phyloP scores from a whole-genome alignment of 768 basidiomycete genomes.

The Gloeophyllum trabeum region DNA sequence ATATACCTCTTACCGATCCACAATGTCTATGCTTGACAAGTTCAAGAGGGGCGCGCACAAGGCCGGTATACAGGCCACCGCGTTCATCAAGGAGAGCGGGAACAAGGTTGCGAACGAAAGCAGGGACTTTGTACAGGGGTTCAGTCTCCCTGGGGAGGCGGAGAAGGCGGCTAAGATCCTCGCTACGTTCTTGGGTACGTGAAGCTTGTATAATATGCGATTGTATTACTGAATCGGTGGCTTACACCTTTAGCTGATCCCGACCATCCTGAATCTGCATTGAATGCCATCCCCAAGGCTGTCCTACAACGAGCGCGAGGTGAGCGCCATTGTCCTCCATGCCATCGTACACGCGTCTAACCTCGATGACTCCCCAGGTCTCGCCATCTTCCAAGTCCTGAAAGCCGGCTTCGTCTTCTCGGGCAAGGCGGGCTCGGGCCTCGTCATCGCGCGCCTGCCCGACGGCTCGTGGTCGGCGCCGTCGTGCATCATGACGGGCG shows the following conservation, averaged over 20 bases:
- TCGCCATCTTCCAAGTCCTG: conserved; percentile 90
- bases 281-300: conserved; percentile 89
- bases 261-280: conserved; percentile 74
- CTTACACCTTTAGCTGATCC: conserved; percentile 59
- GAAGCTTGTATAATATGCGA: not conserved
- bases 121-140: conserved; percentile 71
- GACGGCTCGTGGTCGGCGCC: conserved; percentile 98
- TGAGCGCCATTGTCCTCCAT: conserved; percentile 16
- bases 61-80: conserved; percentile 70
- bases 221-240: not conserved
- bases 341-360: not conserved
- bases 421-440: conserved; percentile 86
- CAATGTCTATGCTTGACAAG: conserved; percentile 65
- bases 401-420: conserved; percentile 94
- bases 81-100: conserved; percentile 58
- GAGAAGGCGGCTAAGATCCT: conserved; percentile 92
- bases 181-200: conserved; percentile 77
- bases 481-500: conserved; percentile 93
- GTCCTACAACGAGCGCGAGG: conserved; percentile 87
- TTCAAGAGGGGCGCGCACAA: conserved; percentile 73
- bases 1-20: not conserved
- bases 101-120: conserved; percentile 66
- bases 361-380: conserved; percentile 36
- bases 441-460: conserved; percentile 85
- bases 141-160: conserved; percentile 85